Evolutionary conservation across 2,329 filamentous ascomycete genomes (phyloP).

Genomic region (Penicillium vulpinum): DNA sequence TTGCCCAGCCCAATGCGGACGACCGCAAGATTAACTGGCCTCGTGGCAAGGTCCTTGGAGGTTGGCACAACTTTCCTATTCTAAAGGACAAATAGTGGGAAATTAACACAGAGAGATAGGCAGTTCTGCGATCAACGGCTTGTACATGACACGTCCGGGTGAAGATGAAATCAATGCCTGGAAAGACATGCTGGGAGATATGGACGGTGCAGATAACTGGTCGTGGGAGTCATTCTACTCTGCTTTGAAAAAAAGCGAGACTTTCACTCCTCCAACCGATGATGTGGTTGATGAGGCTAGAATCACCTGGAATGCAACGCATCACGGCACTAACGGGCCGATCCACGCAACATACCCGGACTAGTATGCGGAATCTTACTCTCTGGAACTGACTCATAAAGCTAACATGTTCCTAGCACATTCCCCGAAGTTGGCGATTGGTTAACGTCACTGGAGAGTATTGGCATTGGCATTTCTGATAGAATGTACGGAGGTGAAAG

Average conservation of each 20-base stretch:
- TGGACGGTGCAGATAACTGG: constrained; percentile 40
- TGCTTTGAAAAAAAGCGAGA: constrained; percentile 37
- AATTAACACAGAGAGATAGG: constrained; percentile 21
- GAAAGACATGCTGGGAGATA: constrained; percentile 33
- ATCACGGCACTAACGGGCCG: constrained; percentile 25
- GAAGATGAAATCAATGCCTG: constrained; percentile 37
- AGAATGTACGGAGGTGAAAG: constrained; percentile 35
- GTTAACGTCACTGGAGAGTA: constrained; percentile 21
- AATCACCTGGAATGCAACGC: constrained; percentile 27
- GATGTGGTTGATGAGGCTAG: constrained; percentile 22
- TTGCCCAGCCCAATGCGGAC: constrained; percentile 29
- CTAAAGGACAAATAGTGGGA: background rate
- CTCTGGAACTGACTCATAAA: background rate
- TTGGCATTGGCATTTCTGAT: constrained; percentile 28
- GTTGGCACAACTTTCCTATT: constrained; percentile 14
- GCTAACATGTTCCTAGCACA: constrained; percentile 25
- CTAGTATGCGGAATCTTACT: constrained; percentile 19
- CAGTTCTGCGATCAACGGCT: constrained; percentile 38
- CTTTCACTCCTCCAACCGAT: constrained; percentile 22
- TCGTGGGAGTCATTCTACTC: constrained; percentile 36
- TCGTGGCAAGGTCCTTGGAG: constrained; percentile 38
- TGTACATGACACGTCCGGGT: constrained; percentile 38
- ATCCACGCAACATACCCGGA: constrained; percentile 30
- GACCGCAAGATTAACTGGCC: constrained; percentile 36
- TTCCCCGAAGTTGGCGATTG: constrained; percentile 32